Conservation (phyloP, 2,329 filamentous ascomycete genomes). For the Colletotrichum theobromicola region DNA sequence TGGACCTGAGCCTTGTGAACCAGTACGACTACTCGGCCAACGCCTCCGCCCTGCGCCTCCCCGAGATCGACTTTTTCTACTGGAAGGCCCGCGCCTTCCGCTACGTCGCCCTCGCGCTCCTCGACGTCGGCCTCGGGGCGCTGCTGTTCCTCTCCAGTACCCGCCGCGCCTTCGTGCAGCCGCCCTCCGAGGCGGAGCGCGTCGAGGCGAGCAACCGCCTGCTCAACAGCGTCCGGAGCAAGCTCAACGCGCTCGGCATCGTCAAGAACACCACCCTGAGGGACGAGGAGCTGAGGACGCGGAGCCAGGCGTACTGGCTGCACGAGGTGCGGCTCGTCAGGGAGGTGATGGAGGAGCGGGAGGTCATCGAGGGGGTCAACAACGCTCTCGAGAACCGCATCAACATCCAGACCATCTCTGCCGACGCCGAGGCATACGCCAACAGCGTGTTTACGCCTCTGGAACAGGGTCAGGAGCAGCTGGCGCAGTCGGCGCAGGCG, state of each 20-base stretch:
- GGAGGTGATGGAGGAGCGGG: constrained; percentile 79
- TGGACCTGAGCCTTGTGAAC: constrained; percentile 70
- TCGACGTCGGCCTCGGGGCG: constrained; percentile 69
- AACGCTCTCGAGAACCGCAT: constrained; percentile 69
- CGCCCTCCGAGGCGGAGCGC: constrained; percentile 67
- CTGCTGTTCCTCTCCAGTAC: constrained; percentile 80
- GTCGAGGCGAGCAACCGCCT: constrained; percentile 63
- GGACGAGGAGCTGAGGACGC: constrained; percentile 72
- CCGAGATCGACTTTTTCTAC: constrained; percentile 73
- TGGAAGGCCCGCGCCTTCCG: constrained; percentile 73
- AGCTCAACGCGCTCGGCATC: constrained; percentile 75
- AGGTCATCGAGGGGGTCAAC: constrained; percentile 74
- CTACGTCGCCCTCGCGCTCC: constrained; percentile 63
- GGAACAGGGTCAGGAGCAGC: constrained; percentile 20
- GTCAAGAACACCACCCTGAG: constrained; percentile 80
- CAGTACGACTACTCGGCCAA: constrained; percentile 72
- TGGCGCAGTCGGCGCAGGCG: constrained; percentile 13
- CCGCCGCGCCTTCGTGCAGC: constrained; percentile 74
- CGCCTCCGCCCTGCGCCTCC: constrained; percentile 62
- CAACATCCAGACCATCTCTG: constrained; percentile 64
- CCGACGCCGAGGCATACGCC: constrained; percentile 69
- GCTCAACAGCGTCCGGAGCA: constrained; percentile 66
- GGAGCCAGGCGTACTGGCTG: constrained; percentile 77
- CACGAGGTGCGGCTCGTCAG: constrained; percentile 76
- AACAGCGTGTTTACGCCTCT: constrained; percentile 43